Evolutionary conservation across 2,329 filamentous ascomycete species (phyloP), one percentile per base, ranked within the genome.

Genomic region (Fusarium mexicanum): DNA sequence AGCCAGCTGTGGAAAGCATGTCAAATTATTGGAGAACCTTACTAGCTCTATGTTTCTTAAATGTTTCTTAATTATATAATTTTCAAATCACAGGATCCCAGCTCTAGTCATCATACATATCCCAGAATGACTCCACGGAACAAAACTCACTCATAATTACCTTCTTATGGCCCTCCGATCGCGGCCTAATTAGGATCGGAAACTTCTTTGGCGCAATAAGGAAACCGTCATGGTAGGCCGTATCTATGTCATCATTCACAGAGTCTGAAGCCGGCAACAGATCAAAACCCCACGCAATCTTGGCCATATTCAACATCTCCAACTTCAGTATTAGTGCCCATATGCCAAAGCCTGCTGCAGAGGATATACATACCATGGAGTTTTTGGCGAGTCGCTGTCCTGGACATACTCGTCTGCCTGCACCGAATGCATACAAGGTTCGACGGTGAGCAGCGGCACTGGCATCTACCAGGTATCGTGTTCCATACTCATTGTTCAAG

Each of bases 221-320:
- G 20, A 62, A 62, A 6, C 59, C 59, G 24, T 62, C 59, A 24
- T 62, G 59, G 24, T 62, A 62, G 13, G 59, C 59, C 2, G 59
- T 29, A 17, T 62, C 59, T 9, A 62, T 62, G 14, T 62, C 48
- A 20, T 62, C 58, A 16, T 61, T 61, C 2, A 61, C 58, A 13
- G 8, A 12, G 11, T 24, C 18, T 14, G 46, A 41, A 11, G 26
- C 46, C 24, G 58, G 16, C 17, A 48, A 37, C 16, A 62, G 47
- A 62, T 62, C 33, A 20, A 62, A 62, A 7, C 47, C 11, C 59
- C 59, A 62, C 8, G 48, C 59, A 18, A 62, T 62, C 18, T 62
- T 62, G 20, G 59, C 59, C 59, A 62, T 62, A 8, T 62, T 61
- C 3, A 61, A 13, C 38, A 61, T 61, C 59, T 61, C 14, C 14